Percentiles rank a stretch among this genome's conserved stretches.
These are phyloP conservation scores for Brassica napus DNA, from an alignment of 345 rosid genomes.

Conservation along the genomic window Da-Ae NC_063442.1:31261501-31262000, in stretches of 20 bases:
- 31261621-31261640: not conserved
- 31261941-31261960: not conserved
- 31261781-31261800: slow-evolving; percentile 7
- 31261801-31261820: slow-evolving; percentile 9
- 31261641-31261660: not conserved
- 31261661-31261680: not conserved
- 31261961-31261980: not conserved
- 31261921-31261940: not conserved
- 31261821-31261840: slow-evolving; percentile 30
- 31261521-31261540: not conserved
- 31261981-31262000: not conserved
- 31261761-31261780: not conserved
- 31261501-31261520: not conserved
- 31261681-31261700: not conserved
- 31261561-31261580: not conserved
- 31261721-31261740: not conserved
- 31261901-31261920: not conserved
- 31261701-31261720: not conserved
- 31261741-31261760: not conserved
- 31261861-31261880: slow-evolving; percentile 3
- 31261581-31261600: not conserved
- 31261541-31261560: not conserved
- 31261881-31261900: not conserved
- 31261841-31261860: slow-evolving; percentile 30
- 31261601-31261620: not conserved